Base-by-base conservation (phyloP, 1,284 basidiomycete genomes). In the Lignosus rhinocerotis region DNA sequence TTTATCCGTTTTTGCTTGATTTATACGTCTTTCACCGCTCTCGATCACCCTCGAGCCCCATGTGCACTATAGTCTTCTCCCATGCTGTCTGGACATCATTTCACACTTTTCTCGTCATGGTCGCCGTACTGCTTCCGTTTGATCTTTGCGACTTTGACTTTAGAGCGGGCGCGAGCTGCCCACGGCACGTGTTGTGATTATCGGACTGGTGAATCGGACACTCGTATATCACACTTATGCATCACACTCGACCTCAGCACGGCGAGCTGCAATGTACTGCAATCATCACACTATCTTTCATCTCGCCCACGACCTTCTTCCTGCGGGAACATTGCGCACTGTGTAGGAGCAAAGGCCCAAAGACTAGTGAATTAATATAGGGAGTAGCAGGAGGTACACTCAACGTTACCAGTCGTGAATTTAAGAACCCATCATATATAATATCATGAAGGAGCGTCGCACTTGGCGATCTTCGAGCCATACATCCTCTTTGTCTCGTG, bases 401-500 rank as follows among this genome's bases (percentile, higher is more conserved):
- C 4, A 25, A 25, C 25, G 25, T 25, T 25, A 2, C 25, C 25
- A 4, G 25, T 41, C 47, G 56, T 42, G 25, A 38, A 41, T 49
- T 30, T 34, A 12, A 39, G 6, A n/a, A 4, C 12, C 6, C 36
- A 39, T 8, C 36, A 36, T 36, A 36, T 16, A 36, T 11, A 2
- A 4, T 25, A 11, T 38, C 43, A 39, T 51, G 33, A 53, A n/a
- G 41, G n/a, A 9, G 51, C 52, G 17, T 58, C 49, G 58, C 67
- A 69, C 52, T 58, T 52, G 1, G 51, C 59, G n/a, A 69, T 57
- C 50, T 62, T 54, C 7, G 63, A 36, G 4, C 53, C 58, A 45
- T 67, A 65, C 48, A 50, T 58, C 50, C 59, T 52, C 57, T 55
- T 55, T 67, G 74, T 73, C 47, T 68, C 65, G 43, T 66, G 56